A percentile compares a stretch with the other conserved stretches of the same genome.
Evolutionary conservation across 805 yeast species (phyloP).

Genomic region (Debaryomyces castellii): DNA sequence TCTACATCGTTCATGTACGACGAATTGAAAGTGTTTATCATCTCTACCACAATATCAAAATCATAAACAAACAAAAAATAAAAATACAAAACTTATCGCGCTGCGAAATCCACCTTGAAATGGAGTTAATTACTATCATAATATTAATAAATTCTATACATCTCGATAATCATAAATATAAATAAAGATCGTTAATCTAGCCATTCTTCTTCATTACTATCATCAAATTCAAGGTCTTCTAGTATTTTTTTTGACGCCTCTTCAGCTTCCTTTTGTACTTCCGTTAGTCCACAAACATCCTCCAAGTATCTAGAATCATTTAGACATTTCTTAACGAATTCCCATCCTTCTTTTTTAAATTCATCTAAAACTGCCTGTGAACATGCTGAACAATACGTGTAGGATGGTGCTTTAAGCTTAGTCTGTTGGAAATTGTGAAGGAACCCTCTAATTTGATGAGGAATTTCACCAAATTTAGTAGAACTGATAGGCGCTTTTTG

Average conservation of each 20-base stretch:
- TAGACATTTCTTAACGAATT: constrained; percentile 71
- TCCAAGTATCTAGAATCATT: constrained; percentile 68
- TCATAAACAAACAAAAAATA: constrained; percentile 2
- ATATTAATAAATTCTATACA: too few species aligned
- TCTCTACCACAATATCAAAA: constrained; percentile 4
- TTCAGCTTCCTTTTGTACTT: constrained; percentile 73
- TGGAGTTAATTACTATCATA: too few species aligned
- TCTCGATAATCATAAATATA: too few species aligned
- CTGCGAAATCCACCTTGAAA: too few species aligned
- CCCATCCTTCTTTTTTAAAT: constrained; percentile 67
- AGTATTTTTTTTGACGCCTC: constrained; percentile 33
- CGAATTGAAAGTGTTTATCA: constrained; percentile 9
- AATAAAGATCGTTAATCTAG: constrained; percentile 3
- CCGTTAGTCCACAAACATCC: constrained; percentile 72
- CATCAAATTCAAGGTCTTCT: constrained; percentile 25
- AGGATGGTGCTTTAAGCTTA: constrained; percentile 70
- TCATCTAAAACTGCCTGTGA: constrained; percentile 56
- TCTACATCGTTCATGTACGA: constrained; percentile 10
- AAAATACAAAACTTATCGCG: neutral
- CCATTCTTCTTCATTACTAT: constrained; percentile 29
- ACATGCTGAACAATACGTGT: constrained; percentile 84
- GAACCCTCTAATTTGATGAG: constrained; percentile 92
- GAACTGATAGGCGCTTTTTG: constrained; percentile 41
- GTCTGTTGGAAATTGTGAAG: constrained; percentile 62
- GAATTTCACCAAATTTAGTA: constrained; percentile 61